Evolutionary conservation across 78 protist species (phyloP).

Genomic region (Planoprotostelium fungivorum): DNA sequence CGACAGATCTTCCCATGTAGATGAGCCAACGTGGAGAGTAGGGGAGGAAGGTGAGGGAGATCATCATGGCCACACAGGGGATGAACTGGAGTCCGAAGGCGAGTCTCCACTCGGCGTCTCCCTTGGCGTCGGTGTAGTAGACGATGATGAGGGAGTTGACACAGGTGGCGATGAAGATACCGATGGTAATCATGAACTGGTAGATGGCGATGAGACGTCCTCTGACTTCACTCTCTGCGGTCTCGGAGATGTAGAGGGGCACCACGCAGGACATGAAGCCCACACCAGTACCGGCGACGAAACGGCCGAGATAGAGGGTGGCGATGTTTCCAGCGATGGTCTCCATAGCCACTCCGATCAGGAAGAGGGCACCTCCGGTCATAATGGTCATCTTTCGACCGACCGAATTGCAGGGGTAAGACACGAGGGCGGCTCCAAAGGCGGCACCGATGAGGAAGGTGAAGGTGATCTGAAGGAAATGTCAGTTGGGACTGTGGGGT

Average conservation of each 20-base stretch:
- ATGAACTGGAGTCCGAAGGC: slow-evolving; percentile 23
- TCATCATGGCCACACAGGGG: not conserved
- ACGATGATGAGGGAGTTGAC: slow-evolving; percentile 15
- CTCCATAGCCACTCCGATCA: slow-evolving; percentile 16
- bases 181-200: slow-evolving; percentile 17
- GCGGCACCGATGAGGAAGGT: slow-evolving; percentile 23
- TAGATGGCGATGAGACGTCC: slow-evolving; percentile 28
- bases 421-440: slow-evolving; percentile 17
- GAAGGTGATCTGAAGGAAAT: not conserved
- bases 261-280: slow-evolving; percentile 24
- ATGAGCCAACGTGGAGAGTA: slow-evolving; percentile 29
- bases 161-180: slow-evolving; percentile 20
- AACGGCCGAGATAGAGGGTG: slow-evolving; percentile 11
- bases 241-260: slow-evolving; percentile 31
- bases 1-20: slow-evolving; percentile 10
- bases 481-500: not conserved
- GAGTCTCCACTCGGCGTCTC: slow-evolving; percentile 15
- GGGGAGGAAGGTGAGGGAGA: slow-evolving; percentile 5
- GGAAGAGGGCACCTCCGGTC: slow-evolving; percentile 8
- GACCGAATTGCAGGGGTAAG: slow-evolving; percentile 11
- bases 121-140: not conserved
- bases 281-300: slow-evolving; percentile 21
- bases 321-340: slow-evolving; percentile 20
- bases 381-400: slow-evolving; percentile 27
- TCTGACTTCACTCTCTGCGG: slow-evolving; percentile 13